Evolutionary conservation across 2,329 filamentous ascomycete genomes (phyloP), one percentile per base, ranked within the genome.

Genomic region (Tolypocladium album): DNA sequence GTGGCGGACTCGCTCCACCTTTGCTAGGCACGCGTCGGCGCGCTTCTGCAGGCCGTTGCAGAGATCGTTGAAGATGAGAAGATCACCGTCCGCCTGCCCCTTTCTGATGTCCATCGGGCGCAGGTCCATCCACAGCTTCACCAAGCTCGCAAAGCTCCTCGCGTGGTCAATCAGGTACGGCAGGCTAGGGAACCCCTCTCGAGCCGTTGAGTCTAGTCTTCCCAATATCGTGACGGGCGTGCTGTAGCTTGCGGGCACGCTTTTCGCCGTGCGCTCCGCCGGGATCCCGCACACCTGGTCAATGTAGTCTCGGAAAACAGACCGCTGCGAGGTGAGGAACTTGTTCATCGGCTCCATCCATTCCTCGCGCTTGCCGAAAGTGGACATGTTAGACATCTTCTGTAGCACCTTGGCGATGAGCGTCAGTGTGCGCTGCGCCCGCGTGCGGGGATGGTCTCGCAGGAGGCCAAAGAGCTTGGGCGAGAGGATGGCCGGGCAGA

Each of bases 271-370:
- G 56, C 84, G 82, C 55, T 92, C 88, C 3, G 87, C 83, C 1
- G 90, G 87, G 58, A 97, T 90, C 11, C 88, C 85, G 76, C 93
- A 97, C 55, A 97, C 84, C 38, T 85, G 81, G 70, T 97, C 92
- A 62, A 97, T 88, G 67, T 92, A 97, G 55, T 87, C 83, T 71
- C 92, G 95, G 73, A 97, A 91, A 45, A 89, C 84, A 66, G 88
- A 82, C 24, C 92, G 85, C 68, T 96, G 88, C 1, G 84, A 79
- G 11, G 80, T 82, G 43, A 97, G 77, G 67, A 97, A 97, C 52
- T 83, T 84, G 70, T 97, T 97, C 93, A 97, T 97, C 0, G 92
- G 92, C 75, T 96, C 92, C 92, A 97, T 97, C 91, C 92, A 97
- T n/a, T 88, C 86, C 73, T 97, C 93, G 71, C 96, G 96, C 69